Conservation (phyloP, 441 rosid species). For the Mallotus repandus region DNA sequence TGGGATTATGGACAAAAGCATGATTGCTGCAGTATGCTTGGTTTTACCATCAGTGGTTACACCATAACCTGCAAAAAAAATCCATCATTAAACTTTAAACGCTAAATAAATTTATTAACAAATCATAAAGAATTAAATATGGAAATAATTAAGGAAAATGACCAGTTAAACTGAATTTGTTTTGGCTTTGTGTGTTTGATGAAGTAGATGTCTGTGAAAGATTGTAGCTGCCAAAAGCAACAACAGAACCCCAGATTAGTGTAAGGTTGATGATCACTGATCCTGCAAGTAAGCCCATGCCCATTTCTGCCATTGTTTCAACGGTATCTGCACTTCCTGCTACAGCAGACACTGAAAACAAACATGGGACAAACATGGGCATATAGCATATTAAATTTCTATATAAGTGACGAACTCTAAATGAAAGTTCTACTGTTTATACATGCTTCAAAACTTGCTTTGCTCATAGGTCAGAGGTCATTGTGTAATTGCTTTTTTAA, state of each 20-base stretch:
- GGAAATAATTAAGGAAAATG: background rate
- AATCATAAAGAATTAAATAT: background rate
- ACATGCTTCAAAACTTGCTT: too few relatives aligned
- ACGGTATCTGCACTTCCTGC: constrained; percentile 30
- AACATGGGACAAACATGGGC: too few relatives aligned
- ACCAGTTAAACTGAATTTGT: constrained; percentile 37
- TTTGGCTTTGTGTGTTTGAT: constrained; percentile 18
- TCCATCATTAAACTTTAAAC: too few relatives aligned
- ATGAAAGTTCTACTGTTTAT: too few relatives aligned
- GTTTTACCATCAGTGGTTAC: constrained; percentile 41
- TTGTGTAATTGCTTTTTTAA: too few relatives aligned
- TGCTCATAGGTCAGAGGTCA: too few relatives aligned
- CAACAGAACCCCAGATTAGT: constrained; percentile 40
- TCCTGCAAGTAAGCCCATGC: constrained; percentile 48
- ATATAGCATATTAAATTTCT: background rate
- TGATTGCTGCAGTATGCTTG: constrained; percentile 36
- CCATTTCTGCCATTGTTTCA: constrained; percentile 38
- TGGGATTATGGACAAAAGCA: constrained; percentile 42
- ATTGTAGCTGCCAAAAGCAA: constrained; percentile 45
- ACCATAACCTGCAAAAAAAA: constrained; percentile 39
- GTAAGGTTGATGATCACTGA: constrained; percentile 44
- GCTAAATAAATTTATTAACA: background rate
- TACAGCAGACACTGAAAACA: constrained; percentile 26
- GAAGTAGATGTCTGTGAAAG: constrained; percentile 28
- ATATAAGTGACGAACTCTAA: background rate